These are phyloP conservation scores for Clitopilus hobsonii DNA, from an alignment of 768 basidiomycete species.

Conservation along the genomic window DNA sequence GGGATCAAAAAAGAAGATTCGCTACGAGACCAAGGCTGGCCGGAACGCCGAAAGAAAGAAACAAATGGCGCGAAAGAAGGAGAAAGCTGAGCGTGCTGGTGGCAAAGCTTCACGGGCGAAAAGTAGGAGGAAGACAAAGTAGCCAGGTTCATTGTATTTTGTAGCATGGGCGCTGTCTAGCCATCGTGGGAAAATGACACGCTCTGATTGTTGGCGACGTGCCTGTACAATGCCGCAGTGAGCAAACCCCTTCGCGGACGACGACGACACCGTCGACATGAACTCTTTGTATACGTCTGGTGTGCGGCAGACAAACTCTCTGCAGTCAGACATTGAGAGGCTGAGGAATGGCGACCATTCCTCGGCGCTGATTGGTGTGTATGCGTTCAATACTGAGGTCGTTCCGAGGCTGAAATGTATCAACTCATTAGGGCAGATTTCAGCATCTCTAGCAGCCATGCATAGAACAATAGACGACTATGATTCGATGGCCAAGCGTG, in stretches of 20 bases:
- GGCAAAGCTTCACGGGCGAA: conserved; percentile 51
- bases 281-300: conserved; percentile 94
- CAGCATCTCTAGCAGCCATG: conserved; percentile 94
- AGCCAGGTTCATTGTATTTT: conserved; percentile 15
- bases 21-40: conserved; percentile 69
- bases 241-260: conserved; percentile 3
- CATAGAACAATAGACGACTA: conserved; percentile 95
- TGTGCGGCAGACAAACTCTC: conserved; percentile 84
- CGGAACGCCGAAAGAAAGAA: conserved; percentile 57
- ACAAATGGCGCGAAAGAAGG: conserved; percentile 57
- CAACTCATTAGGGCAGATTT: conserved; percentile 81
- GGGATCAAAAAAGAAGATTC: conserved; percentile 37
- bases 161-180: not conserved
- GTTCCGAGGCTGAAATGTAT: conserved; percentile 11
- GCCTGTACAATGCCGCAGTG: conserved; percentile 13
- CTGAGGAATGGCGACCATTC: conserved; percentile 79
- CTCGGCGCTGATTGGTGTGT: conserved; percentile 77
- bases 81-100: conserved; percentile 71
- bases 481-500: conserved; percentile 92
- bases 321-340: conserved; percentile 82
- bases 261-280: conserved; percentile 41
- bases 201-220: not conserved
- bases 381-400: not conserved
- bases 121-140: conserved; percentile 13
- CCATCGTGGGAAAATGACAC: conserved; percentile 1